A percentile compares a stretch with the other conserved stretches of the same genome.
phyloP scores from a whole-genome alignment of 106 monocot species.

The Allium fistulosum region DNA sequence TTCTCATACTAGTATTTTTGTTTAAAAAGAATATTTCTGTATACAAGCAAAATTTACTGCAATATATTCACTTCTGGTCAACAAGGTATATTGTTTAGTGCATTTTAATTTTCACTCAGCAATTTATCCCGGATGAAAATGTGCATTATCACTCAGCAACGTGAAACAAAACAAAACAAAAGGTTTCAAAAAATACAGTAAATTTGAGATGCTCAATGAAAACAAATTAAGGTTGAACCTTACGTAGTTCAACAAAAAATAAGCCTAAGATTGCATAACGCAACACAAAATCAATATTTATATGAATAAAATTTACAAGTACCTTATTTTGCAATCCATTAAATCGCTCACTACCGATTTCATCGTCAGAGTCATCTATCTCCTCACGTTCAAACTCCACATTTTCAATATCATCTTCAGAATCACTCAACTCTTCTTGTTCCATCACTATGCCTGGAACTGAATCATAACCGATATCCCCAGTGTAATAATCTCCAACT shows the following conservation, averaged over 20 bases:
- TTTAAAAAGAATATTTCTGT: too few species aligned
- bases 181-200: neutral
- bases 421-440: conserved; percentile 96
- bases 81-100: too few species aligned
- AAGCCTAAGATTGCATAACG: neutral
- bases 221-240: neutral
- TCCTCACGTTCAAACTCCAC: conserved; percentile 92
- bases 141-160: too few species aligned
- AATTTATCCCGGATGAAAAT: too few species aligned
- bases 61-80: too few species aligned
- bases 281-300: neutral
- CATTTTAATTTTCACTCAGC: too few species aligned
- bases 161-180: neutral
- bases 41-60: too few species aligned
- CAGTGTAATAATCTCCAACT: conserved; percentile 7
- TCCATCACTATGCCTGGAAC: conserved; percentile 83
- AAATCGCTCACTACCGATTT: conserved; percentile 10
- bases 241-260: neutral
- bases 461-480: conserved; percentile 33
- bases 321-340: conserved; percentile 39
- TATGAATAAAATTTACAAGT: neutral
- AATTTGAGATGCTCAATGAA: neutral
- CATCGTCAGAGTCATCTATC: conserved; percentile 85
- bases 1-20: too few species aligned
- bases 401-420: conserved; percentile 75